Conservation (phyloP, 805 yeast species). For the Candida saitoana region DNA sequence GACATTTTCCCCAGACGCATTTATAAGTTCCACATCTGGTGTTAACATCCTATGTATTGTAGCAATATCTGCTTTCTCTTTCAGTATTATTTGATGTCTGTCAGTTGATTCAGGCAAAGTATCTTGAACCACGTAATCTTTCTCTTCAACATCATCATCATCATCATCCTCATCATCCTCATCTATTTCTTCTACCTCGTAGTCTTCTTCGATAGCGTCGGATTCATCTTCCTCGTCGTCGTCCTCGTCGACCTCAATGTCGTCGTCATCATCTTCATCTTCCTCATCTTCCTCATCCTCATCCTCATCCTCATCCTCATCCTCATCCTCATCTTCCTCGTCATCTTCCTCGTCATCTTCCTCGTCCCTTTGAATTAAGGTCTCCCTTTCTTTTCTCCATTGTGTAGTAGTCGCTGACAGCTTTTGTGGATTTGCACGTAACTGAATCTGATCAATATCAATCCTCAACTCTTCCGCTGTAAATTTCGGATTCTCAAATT, state of each 20-base stretch:
- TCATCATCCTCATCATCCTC: neutral
- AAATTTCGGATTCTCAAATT: conserved; percentile 2
- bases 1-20: too few species aligned
- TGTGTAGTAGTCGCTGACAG: neutral
- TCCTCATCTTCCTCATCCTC: neutral
- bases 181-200: neutral
- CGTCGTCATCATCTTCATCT: neutral
- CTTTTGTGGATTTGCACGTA: neutral
- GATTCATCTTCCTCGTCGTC: neutral
- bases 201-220: neutral
- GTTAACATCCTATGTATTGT: too few species aligned
- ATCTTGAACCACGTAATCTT: too few species aligned
- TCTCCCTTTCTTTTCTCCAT: neutral
- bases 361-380: neutral
- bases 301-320: neutral
- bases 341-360: neutral
- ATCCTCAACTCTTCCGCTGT: conserved; percentile 3
- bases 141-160: too few species aligned
- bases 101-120: too few species aligned
- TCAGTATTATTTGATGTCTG: too few species aligned
- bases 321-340: neutral
- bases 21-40: too few species aligned
- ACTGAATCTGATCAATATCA: neutral
- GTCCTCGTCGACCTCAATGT: neutral
- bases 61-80: too few species aligned